Conservation (phyloP, 805 yeast genomes). For the Kodamaea fukazawae region DNA sequence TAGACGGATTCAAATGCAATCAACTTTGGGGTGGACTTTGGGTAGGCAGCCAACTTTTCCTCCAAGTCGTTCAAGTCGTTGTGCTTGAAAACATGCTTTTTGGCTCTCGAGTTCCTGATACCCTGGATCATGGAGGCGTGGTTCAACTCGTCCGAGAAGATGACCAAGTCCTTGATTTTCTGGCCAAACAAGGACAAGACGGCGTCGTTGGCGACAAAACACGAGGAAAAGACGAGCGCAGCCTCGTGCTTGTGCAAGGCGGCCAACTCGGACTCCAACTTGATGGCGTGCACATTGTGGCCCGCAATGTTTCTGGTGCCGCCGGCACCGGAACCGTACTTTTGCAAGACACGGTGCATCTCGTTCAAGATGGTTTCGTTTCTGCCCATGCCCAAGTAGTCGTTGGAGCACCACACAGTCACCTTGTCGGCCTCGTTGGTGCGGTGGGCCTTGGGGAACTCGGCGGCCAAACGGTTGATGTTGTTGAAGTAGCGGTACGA, state of each 20-base stretch:
- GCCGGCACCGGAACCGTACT: constrained; percentile 98
- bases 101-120: constrained; percentile 82
- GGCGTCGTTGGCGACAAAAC: constrained; percentile 97
- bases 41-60: constrained; percentile 69
- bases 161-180: constrained; percentile 83
- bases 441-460: constrained; percentile 92
- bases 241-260: constrained; percentile 92
- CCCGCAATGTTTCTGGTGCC: constrained; percentile 99
- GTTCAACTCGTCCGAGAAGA: constrained; percentile 88
- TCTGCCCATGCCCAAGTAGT: constrained; percentile 92
- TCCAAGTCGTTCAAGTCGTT: constrained; percentile 86
- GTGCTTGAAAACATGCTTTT: constrained; percentile 88
- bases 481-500: constrained; percentile 96
- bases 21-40: constrained; percentile 84
- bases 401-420: constrained; percentile 99
- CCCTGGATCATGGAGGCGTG: constrained; percentile 99
- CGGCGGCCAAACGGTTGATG: constrained; percentile 91
- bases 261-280: constrained; percentile 82
- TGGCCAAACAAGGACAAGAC: constrained; percentile 88
- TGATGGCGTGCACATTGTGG: constrained; percentile 86
- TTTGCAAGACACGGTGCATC: constrained; percentile 77
- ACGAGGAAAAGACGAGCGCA: constrained; percentile 90
- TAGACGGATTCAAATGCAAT: constrained; percentile 97
- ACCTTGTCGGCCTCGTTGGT: constrained; percentile 74
- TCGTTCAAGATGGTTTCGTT: constrained; percentile 67